Evolutionary conservation across 495 filamentous ascomycete species (phyloP), one percentile per base, ranked within the genome.

Genomic region (Aspergillus wentii): DNA sequence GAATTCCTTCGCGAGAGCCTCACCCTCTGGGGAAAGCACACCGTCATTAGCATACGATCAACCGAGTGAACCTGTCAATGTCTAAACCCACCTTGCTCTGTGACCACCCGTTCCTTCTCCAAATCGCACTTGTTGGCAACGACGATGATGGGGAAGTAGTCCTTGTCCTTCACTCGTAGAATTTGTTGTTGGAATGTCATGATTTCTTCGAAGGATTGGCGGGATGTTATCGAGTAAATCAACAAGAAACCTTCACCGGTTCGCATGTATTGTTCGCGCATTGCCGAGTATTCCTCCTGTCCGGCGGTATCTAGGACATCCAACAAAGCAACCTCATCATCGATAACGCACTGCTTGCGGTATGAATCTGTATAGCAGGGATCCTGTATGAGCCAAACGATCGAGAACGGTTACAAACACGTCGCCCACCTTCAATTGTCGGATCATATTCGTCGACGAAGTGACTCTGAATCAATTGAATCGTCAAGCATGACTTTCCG

Each of bases 41-140:
- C 14, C 46, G 43, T 41, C 38, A 49, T 72, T 36, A 64, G 54
- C 33, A 31, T 15, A n/a, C 26, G 5, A 17, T 10, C 6, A 17
- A 21, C 18, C 8, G 31, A 10, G 18, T 11, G 20, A 14, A 26
- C 28, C 10, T 19, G 15, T 14, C 29, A 27, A 11, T 47, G 26
- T 26, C 26, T 29, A 25, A 38, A 70, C 78, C 35, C 75, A 96
- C 92, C 91, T 79, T 92, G 81, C 63, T 84, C 82, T 35, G 86
- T 80, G 41, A 98, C 92, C 47, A 87, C 83, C 43, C 92, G 76
- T 64, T 98, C 92, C 50, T 71, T 71, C 47, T 96, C 92, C 58
- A 98, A 70, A 83, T 98, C 92, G 62, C 90, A 95, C 75, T 98
- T 98, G 76, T 98, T 98, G 43, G 86, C 92, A n/a, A 97, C 94